These are phyloP conservation scores for Clonostachys sp. DNA, from an alignment of 2,329 filamentous ascomycete genomes.

Conservation along the genomic window DNA sequence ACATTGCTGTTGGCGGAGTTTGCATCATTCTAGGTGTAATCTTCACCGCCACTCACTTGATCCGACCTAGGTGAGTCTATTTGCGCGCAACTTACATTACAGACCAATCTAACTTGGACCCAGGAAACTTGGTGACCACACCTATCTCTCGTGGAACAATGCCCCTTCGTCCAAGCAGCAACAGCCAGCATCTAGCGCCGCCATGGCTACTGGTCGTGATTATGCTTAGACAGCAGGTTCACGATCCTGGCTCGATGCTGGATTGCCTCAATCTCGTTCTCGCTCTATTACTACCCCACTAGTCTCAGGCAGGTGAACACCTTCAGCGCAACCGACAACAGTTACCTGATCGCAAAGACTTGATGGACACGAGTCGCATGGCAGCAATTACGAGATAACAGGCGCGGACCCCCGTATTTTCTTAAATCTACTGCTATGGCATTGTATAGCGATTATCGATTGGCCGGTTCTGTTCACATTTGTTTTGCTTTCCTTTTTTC, in stretches of 20 bases:
- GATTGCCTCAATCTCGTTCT: background rate
- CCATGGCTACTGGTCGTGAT: slow-evolving; percentile 52
- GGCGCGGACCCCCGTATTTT: too few species aligned
- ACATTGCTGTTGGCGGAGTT: slow-evolving; percentile 87
- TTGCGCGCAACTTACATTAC: background rate
- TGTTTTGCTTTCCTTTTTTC: too few species aligned
- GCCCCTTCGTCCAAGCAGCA: slow-evolving; percentile 38
- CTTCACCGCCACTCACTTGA: slow-evolving; percentile 86
- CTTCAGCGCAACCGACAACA: too few species aligned
- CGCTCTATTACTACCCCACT: too few species aligned
- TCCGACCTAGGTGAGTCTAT: slow-evolving; percentile 73
- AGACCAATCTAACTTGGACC: background rate
- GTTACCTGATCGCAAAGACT: too few species aligned
- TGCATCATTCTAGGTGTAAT: slow-evolving; percentile 84
- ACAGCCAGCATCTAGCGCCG: slow-evolving; percentile 30
- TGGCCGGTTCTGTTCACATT: too few species aligned
- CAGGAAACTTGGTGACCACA: slow-evolving; percentile 96
- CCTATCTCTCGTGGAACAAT: slow-evolving; percentile 93
- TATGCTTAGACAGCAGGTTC: slow-evolving; percentile 1
- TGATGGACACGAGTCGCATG: too few species aligned
- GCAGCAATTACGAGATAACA: too few species aligned
- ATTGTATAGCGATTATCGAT: too few species aligned
- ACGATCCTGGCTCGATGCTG: slow-evolving; percentile 1
- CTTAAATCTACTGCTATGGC: too few species aligned
- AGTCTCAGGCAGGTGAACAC: too few species aligned